Conservation (phyloP, 2,329 filamentous ascomycete species). For the Alternaria rosae region DNA sequence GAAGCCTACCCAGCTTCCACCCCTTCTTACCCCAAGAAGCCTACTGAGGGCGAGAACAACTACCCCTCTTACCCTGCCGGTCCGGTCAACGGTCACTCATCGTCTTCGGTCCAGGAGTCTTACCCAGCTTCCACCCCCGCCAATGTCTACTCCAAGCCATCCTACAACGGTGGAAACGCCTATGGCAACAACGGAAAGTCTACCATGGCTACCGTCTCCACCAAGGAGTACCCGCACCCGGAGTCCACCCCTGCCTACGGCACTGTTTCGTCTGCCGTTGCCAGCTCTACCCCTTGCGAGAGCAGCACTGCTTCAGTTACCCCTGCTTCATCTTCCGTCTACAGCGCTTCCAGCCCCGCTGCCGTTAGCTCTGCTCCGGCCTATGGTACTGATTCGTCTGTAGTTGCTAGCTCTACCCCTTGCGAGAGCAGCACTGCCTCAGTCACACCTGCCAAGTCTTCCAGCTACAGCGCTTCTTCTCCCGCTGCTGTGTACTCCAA, state of each 20-base stretch:
- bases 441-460: background rate
- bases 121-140: background rate
- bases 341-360: background rate
- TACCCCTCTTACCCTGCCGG: constrained; percentile 6
- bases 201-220: constrained; percentile 2
- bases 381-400: background rate
- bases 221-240: background rate
- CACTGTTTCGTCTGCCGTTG: background rate
- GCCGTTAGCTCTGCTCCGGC: background rate
- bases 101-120: background rate
- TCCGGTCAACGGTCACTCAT: background rate
- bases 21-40: background rate
- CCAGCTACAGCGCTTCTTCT: constrained; percentile 3
- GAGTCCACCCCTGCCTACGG: background rate
- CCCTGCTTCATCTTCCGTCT: background rate
- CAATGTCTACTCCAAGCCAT: constrained; percentile 6
- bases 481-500: constrained; percentile 6
- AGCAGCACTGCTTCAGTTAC: background rate
- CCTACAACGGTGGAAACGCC: constrained; percentile 1
- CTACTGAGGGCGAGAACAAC: background rate
- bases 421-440: constrained; percentile 11
- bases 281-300: background rate
- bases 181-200: constrained; percentile 1
- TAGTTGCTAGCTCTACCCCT: constrained; percentile 2
- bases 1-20: background rate